Conservation (phyloP, 192 early-diverging fungal genomes). For the Lunasporangiospora selenospora region DNA sequence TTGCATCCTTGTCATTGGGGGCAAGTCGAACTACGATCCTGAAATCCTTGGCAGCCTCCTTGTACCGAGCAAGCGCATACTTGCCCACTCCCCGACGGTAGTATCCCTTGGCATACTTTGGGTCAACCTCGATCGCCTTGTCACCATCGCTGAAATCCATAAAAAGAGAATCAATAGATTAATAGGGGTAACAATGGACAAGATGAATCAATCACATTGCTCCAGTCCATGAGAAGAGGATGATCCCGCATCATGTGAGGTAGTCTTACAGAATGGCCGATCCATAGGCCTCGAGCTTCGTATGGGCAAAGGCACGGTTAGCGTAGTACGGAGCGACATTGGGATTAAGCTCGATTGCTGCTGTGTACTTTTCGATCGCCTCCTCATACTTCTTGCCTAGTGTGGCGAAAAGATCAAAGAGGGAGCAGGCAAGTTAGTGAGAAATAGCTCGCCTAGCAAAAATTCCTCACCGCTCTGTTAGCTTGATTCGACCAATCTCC, state of each 20-base stretch:
- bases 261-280: slow-evolving; percentile 65
- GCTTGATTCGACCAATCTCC: too few relatives aligned
- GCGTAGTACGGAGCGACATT: slow-evolving; percentile 87
- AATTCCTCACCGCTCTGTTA: too few relatives aligned
- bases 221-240: not conserved
- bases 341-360: slow-evolving; percentile 86
- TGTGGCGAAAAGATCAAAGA: not conserved
- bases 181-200: not conserved
- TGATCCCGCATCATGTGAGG: not conserved
- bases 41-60: slow-evolving; percentile 81
- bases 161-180: slow-evolving; percentile 4
- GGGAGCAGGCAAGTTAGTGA: too few relatives aligned
- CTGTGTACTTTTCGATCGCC: slow-evolving; percentile 92
- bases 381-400: slow-evolving; percentile 74
- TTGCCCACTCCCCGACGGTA: slow-evolving; percentile 92
- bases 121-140: slow-evolving; percentile 82
- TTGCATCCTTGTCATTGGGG: slow-evolving; percentile 83
- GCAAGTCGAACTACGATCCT: slow-evolving; percentile 72
- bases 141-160: slow-evolving; percentile 72
- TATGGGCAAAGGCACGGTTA: slow-evolving; percentile 92
- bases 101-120: slow-evolving; percentile 89
- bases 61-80: slow-evolving; percentile 86
- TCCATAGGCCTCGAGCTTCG: slow-evolving; percentile 87
- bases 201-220: not conserved
- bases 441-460: too few relatives aligned